A percentile compares a stretch with the other conserved stretches of the same genome.
These are phyloP conservation scores for Conoideocrella luteorostrata DNA, from an alignment of 2,329 filamentous ascomycete genomes.

Conservation along the genomic window DNA sequence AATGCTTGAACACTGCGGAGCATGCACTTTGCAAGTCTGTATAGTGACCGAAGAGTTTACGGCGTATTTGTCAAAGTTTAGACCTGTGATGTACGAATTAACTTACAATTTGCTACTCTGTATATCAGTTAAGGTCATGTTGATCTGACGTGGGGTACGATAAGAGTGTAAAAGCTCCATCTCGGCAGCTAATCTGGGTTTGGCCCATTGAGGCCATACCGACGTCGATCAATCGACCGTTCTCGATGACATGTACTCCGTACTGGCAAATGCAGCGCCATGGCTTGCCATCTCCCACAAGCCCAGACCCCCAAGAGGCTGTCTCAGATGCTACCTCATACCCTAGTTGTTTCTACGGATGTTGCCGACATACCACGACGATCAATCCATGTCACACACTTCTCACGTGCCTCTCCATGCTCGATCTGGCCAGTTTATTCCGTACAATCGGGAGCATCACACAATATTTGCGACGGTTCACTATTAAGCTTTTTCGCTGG, in stretches of 20 bases:
- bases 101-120: no score
- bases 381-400: background rate
- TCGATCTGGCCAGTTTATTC: no score
- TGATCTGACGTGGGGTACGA: background rate
- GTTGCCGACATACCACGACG: constrained; percentile 1
- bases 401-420: constrained; percentile 1
- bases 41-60: no score
- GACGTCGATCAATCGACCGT: constrained; percentile 12
- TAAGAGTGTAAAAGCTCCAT: background rate
- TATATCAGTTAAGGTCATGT: background rate
- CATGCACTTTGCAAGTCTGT: no score
- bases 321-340: constrained; percentile 1
- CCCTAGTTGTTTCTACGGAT: constrained; percentile 2
- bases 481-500: no score
- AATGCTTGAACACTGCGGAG: no score
- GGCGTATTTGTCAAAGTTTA: no score
- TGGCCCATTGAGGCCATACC: constrained; percentile 4
- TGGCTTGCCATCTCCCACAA: background rate
- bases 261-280: background rate
- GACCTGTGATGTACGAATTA: no score
- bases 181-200: constrained; percentile 4
- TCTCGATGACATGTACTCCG: constrained; percentile 1
- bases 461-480: no score
- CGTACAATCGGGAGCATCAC: no score
- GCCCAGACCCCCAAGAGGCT: background rate